Conservation (phyloP, 2,329 filamentous ascomycete species). For the Fusarium dimerum region DNA sequence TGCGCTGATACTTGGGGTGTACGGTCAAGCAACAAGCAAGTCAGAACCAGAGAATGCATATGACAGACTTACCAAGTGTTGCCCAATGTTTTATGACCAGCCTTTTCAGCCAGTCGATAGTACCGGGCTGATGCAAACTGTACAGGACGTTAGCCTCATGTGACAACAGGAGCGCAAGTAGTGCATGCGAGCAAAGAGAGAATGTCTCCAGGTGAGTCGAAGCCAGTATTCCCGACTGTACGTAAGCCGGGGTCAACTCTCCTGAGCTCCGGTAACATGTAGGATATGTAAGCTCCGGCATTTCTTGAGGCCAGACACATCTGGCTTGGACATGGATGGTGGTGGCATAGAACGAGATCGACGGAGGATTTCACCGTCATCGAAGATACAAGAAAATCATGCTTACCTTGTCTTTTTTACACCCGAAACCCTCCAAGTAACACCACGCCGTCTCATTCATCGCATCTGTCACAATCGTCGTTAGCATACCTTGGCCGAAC, state of each 20-base stretch:
- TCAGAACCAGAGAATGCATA: no score
- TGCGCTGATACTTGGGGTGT: no score
- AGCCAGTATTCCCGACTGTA: background rate
- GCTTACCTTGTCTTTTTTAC: conserved; percentile 96
- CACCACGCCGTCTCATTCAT: conserved; percentile 98
- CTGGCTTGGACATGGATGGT: background rate
- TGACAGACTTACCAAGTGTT: conserved; percentile 81
- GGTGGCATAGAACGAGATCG: background rate
- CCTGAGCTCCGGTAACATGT: background rate
- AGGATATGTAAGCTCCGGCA: background rate
- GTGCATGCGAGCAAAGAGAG: conserved; percentile 14
- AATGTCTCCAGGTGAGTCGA: background rate
- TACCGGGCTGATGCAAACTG: conserved; percentile 84
- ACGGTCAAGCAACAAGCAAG: background rate
- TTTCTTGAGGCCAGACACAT: background rate
- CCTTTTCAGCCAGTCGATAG: conserved; percentile 86
- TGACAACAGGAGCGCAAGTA: conserved; percentile 27
- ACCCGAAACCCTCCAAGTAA: conserved; percentile 94
- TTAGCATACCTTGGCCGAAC: conserved; percentile 6
- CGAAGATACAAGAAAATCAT: background rate
- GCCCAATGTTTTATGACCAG: conserved; percentile 85
- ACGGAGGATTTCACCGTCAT: background rate
- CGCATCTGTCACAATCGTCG: conserved; percentile 61
- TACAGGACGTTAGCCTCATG: conserved; percentile 51
- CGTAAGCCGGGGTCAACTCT: no score